Percentiles rank a stretch among this genome's conserved stretches.
Conservation (phyloP, 2,329 filamentous ascomycete genomes). For the Aureobasidium sp. region DNA sequence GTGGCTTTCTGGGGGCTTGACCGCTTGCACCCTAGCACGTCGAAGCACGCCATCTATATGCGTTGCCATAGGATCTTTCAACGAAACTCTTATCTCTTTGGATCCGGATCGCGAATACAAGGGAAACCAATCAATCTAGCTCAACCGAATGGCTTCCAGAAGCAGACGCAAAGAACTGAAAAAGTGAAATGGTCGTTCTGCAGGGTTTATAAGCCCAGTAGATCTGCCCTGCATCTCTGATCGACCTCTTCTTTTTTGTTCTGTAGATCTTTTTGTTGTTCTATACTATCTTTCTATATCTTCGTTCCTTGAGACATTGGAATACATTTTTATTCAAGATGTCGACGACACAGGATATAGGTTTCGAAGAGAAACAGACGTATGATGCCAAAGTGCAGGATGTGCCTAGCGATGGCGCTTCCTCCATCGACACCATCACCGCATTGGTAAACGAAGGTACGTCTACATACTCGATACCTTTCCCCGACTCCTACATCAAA, state of each 20-base stretch:
- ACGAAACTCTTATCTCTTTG: background rate
- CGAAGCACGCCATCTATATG: slow-evolving; percentile 2
- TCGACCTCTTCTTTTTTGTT: background rate
- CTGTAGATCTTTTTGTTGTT: background rate
- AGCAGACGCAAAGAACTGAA: background rate
- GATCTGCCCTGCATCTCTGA: background rate
- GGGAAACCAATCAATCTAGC: background rate
- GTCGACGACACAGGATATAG: background rate
- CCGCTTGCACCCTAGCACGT: background rate
- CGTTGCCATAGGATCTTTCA: background rate
- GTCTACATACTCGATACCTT: too few relatives aligned
- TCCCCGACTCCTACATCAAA: too few relatives aligned
- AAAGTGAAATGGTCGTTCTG: background rate
- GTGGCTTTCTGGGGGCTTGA: background rate
- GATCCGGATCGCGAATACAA: background rate
- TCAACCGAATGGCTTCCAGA: background rate
- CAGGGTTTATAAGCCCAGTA: background rate
- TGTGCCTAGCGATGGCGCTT: slow-evolving; percentile 13
- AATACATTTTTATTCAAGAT: background rate
- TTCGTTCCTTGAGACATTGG: background rate
- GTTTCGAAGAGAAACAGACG: background rate
- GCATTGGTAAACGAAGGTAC: slow-evolving; percentile 25
- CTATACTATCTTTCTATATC: background rate
- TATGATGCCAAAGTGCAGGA: slow-evolving; percentile 12
- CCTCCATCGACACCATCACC: slow-evolving; percentile 18